phyloP scores from a whole-genome alignment of 208 protist species.

The Wallacemonas sp. region DNA sequence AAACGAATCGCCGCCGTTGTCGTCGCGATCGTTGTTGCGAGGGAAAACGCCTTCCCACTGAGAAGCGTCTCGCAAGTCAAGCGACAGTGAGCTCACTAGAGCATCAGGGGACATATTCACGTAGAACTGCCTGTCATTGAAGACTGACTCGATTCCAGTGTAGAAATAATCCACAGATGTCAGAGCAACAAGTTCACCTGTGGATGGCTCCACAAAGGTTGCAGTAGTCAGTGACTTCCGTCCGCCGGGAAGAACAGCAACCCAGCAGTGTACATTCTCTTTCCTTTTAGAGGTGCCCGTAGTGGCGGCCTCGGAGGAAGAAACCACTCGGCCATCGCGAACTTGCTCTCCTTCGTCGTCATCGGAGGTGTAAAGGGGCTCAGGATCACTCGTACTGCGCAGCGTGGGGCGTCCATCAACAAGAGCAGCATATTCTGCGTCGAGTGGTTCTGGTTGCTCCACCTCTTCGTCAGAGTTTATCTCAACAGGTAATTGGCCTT shows the following conservation, averaged over 20 bases:
- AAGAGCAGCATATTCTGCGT: slow-evolving; percentile 63
- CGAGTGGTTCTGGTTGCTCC: slow-evolving; percentile 19
- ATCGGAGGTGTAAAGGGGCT: slow-evolving; percentile 21
- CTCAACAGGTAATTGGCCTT: slow-evolving; percentile 50
- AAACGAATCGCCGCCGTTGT: slow-evolving; percentile 20
- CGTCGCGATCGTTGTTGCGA: slow-evolving; percentile 27
- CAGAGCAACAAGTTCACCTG: slow-evolving; percentile 58
- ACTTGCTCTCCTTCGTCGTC: slow-evolving; percentile 15
- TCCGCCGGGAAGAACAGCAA: slow-evolving; percentile 79
- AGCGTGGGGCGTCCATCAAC: slow-evolving; percentile 63
- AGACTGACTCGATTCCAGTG: slow-evolving; percentile 84
- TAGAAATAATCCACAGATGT: slow-evolving; percentile 54
- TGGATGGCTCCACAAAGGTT: slow-evolving; percentile 88
- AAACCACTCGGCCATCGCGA: not conserved
- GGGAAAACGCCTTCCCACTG: slow-evolving; percentile 85
- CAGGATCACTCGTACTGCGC: slow-evolving; percentile 34
- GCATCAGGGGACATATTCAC: slow-evolving; percentile 75
- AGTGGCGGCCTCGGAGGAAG: not conserved
- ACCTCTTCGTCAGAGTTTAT: slow-evolving; percentile 71
- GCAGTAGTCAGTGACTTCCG: slow-evolving; percentile 51
- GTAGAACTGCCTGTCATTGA: slow-evolving; percentile 89
- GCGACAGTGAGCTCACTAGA: slow-evolving; percentile 57
- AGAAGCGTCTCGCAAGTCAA: slow-evolving; percentile 57
- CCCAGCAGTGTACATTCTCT: slow-evolving; percentile 80
- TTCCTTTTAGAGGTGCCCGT: not conserved